Evolutionary conservation across 768 basidiomycete genomes (phyloP), one percentile per base, ranked within the genome.

Genomic region (Obba rivulosa): DNA sequence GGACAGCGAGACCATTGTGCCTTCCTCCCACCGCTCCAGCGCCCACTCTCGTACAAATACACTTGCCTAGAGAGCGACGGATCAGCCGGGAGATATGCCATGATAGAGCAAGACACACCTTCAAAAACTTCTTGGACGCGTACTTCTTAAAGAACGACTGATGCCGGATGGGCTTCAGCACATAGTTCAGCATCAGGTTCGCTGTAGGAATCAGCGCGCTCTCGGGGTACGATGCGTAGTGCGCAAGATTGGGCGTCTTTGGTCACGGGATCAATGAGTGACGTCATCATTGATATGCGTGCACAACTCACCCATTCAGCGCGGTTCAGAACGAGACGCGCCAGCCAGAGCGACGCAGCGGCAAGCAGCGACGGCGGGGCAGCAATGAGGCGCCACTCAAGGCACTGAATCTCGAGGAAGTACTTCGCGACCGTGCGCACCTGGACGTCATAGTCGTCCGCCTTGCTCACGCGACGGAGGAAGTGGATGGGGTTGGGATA

Each of bases 401-500:
- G 72, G 43, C 81, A 79, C 11, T 81, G 79, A 42, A 96, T 87
- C 70, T 96, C 94, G 45, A 94, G 71, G 44, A 96, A 75, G 66
- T 92, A 97, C 65, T 97, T 96, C 31, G 83, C 91, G 17, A 96
- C 75, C 3, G 92, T 93, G 48, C 93, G 72, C 14, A 84, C 84
- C 56, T 90, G 80, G 24, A 87, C 77, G 57, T 94, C 87, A 66
- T 92, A 95, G 48, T 85, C 82, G 57, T 97, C 94, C 2, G 92
- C 94, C 69, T 96, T 97, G 71, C 88, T 92, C 48, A 90, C 83
- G 28, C 93, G 76, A 34, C 93, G 74, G 35, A 96, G 75, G 74
- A 86, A 96, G 54, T 88, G 83, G 69, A 97, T 83, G 2, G 92
- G 91, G 54, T 88, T 92, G 23, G 94, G 89, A 62, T 83, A 89